Base-by-base conservation (phyloP, 1,284 basidiomycete genomes). In the Austroboletus novae-zelandiae region DNA sequence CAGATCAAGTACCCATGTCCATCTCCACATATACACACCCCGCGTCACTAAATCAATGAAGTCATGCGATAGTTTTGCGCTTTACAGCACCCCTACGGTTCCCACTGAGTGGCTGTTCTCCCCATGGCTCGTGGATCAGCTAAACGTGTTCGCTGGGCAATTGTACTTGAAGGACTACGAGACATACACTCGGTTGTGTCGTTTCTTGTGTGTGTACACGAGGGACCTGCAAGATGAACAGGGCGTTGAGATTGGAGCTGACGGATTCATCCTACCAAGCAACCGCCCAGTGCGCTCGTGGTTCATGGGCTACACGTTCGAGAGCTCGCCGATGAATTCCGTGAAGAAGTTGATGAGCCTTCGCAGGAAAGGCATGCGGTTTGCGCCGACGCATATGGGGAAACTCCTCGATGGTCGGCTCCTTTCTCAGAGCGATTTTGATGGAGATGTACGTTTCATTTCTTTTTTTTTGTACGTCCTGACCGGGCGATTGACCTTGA, bases 361-460 rank as follows among this genome's bases (percentile, higher is more conserved):
- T 35, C 62, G 77, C 15, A 61, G 76, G 52, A 78, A 74, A 46
- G 77, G 75, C 1, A 63, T 68, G 59, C 54, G 61, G 1, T 77
- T 68, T 52, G 40, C 50, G 5, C 45, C 53, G 20, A 23, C 20
- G 20, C 20, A 23, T 23, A 23, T 23, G 4, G 20, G 20, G 4
- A 23, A 23, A 23, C 5, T 79, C 29, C 44, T 80, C 31, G 59
- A 68, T 31, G 71, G 65, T 13, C 60, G 56, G 14, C 25, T 56
- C 1, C 58, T 77, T 25, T 53, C 47, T 0, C 36, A 57, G 18
- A 56, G 62, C 10, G 68, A 73, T 43, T 68, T 68, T 18, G 18
- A 42, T 20, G 40, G 14, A 1, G 0, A n/a, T 31, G 48, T 32
- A 23, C 20, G 20, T 23, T 23, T 4, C 20, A 23, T 23, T 23